Evolutionary conservation across 2,329 filamentous ascomycete genomes (phyloP).

Genomic region (Arthroderma sp.): DNA sequence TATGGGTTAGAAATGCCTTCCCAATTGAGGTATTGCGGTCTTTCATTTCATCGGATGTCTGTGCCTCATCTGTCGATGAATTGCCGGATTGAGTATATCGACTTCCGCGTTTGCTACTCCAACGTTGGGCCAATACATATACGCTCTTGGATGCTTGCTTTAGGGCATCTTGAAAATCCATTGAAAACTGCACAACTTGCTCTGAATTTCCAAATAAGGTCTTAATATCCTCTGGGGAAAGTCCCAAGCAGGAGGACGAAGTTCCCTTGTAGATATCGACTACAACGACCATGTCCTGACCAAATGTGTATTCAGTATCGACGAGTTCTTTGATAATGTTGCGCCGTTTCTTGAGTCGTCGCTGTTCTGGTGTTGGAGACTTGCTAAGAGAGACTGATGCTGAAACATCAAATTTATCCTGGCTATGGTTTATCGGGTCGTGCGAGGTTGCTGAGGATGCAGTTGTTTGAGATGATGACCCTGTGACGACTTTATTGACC

Average conservation of each 20-base stretch:
- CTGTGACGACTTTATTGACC: slow-evolving; percentile 18
- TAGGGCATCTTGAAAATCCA: slow-evolving; percentile 61
- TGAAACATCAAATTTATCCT: slow-evolving; percentile 11
- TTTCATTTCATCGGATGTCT: slow-evolving; percentile 38
- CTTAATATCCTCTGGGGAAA: slow-evolving; percentile 74
- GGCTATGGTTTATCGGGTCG: slow-evolving; percentile 19
- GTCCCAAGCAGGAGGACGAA: slow-evolving; percentile 63
- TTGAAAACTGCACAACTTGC: slow-evolving; percentile 78
- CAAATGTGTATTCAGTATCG: slow-evolving; percentile 82
- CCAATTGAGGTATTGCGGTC: slow-evolving; percentile 48
- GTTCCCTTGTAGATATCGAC: slow-evolving; percentile 97
- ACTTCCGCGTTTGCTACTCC: slow-evolving; percentile 39
- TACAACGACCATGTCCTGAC: slow-evolving; percentile 91
- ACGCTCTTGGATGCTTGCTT: slow-evolving; percentile 69
- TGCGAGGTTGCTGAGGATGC: slow-evolving; percentile 28
- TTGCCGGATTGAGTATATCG: slow-evolving; percentile 25
- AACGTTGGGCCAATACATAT: slow-evolving; percentile 53
- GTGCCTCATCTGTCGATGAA: slow-evolving; percentile 17
- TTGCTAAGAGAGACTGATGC: slow-evolving; percentile 6
- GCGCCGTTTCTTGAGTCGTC: slow-evolving; percentile 62
- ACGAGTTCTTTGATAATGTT: slow-evolving; percentile 84
- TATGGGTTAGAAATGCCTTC: slow-evolving; percentile 42
- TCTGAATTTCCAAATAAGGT: slow-evolving; percentile 86
- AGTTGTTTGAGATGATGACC: slow-evolving; percentile 20
- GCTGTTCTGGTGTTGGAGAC: slow-evolving; percentile 27